Evolutionary conservation across 306 rosid species (phyloP).

Genomic region (Echinosophora koreensis): DNA sequence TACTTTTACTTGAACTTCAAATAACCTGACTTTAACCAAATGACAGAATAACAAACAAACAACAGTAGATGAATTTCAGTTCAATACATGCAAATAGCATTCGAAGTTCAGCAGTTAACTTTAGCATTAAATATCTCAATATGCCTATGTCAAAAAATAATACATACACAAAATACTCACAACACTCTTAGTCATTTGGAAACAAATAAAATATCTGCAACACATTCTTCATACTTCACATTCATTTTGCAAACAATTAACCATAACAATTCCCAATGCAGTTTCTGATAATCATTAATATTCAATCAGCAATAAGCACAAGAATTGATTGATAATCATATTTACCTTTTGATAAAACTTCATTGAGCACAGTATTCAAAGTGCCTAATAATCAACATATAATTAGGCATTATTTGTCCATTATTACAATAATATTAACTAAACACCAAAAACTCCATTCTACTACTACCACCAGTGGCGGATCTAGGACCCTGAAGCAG

Average conservation of each 20-base stretch:
- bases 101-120: not conserved
- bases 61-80: conserved; percentile 12
- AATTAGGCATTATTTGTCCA: not conserved
- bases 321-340: not conserved
- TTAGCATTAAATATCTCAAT: not conserved
- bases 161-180: not conserved
- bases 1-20: conserved; percentile 30
- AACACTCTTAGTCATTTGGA: conserved; percentile 4
- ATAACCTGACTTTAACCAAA: conserved; percentile 22
- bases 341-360: not conserved
- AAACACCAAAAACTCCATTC: conserved; percentile 29
- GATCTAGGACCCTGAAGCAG: too few species aligned
- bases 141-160: not conserved
- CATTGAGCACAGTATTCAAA: not conserved
- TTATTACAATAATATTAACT: conserved; percentile 10
- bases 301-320: conserved; percentile 18
- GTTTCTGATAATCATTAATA: not conserved
- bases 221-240: not conserved
- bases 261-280: not conserved
- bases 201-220: not conserved
- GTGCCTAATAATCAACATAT: not conserved
- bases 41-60: not conserved
- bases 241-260: not conserved
- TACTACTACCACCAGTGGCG: not conserved
- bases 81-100: conserved; percentile 14